Conservation (phyloP, 2,329 filamentous ascomycete genomes). For the Bipolaris bicolor region DNA sequence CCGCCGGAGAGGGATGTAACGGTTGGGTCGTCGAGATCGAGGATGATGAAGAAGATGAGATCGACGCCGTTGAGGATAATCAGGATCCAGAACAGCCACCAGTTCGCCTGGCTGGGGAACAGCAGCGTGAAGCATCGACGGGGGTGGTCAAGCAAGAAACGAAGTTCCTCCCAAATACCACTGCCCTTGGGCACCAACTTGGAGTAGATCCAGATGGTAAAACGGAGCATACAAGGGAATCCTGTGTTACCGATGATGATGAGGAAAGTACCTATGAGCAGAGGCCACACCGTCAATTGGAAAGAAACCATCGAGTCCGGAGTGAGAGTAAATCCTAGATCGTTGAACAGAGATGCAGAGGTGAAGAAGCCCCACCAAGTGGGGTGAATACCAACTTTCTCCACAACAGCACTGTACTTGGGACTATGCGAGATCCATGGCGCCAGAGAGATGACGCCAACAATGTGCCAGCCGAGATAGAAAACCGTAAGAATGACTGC, state of each 20-base stretch:
- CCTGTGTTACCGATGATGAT: slow-evolving; percentile 96
- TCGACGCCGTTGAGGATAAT: slow-evolving; percentile 83
- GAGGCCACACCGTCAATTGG: slow-evolving; percentile 73
- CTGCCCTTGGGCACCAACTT: slow-evolving; percentile 69
- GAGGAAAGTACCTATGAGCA: slow-evolving; percentile 81
- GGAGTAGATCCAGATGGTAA: slow-evolving; percentile 85
- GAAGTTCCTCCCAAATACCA: slow-evolving; percentile 85
- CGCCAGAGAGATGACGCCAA: slow-evolving; percentile 74
- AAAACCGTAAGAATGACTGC: slow-evolving; percentile 78
- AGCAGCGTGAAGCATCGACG: slow-evolving; percentile 94
- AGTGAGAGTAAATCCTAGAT: slow-evolving; percentile 91
- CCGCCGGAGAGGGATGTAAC: slow-evolving; percentile 73
- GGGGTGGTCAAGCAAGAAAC: slow-evolving; percentile 91
- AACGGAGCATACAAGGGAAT: slow-evolving; percentile 91
- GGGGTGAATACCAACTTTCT: slow-evolving; percentile 64
- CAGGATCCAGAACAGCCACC: slow-evolving; percentile 93
- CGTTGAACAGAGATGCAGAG: slow-evolving; percentile 86
- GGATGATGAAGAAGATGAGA: slow-evolving; percentile 86
- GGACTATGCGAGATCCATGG: slow-evolving; percentile 77
- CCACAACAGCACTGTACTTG: slow-evolving; percentile 67
- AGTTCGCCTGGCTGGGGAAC: slow-evolving; percentile 87
- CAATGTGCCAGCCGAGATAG: slow-evolving; percentile 80
- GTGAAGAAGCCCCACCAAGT: slow-evolving; percentile 96
- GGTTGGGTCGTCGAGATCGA: slow-evolving; percentile 78
- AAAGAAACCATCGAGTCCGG: slow-evolving; percentile 95